phyloP scores from a whole-genome alignment of 805 yeast genomes.

The Jamesozyma jinghongensis region DNA sequence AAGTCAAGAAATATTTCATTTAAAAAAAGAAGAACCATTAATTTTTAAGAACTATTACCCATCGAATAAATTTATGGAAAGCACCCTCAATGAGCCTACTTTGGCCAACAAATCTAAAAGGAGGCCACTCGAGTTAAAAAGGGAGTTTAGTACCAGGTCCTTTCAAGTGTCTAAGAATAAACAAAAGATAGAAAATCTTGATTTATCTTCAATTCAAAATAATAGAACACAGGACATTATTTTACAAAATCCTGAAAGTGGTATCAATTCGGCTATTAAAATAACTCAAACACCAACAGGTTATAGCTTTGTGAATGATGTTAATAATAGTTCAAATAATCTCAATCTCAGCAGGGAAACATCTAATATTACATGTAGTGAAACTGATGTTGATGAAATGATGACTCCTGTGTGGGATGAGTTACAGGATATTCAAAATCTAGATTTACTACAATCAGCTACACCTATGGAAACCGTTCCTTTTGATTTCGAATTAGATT shows the following conservation, averaged over 20 bases:
- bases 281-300: too few relatives aligned
- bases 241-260: neutral
- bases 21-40: too few relatives aligned
- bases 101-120: too few relatives aligned
- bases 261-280: neutral
- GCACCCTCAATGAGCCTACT: too few relatives aligned
- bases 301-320: neutral
- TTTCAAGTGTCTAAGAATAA: too few relatives aligned
- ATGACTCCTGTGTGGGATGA: neutral
- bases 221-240: slow-evolving; percentile 1
- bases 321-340: too few relatives aligned
- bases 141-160: too few relatives aligned
- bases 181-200: too few relatives aligned
- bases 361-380: neutral
- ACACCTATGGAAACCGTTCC: neutral
- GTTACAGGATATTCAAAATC: neutral
- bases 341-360: neutral
- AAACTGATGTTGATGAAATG: neutral
- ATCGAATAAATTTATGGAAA: too few relatives aligned
- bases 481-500: neutral
- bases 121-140: too few relatives aligned
- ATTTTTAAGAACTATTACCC: too few relatives aligned
- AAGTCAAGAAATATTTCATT: too few relatives aligned
- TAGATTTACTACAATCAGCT: neutral
- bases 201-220: neutral